phyloP scores from a whole-genome alignment of 306 rosid genomes.

The Prunus padus region DNA sequence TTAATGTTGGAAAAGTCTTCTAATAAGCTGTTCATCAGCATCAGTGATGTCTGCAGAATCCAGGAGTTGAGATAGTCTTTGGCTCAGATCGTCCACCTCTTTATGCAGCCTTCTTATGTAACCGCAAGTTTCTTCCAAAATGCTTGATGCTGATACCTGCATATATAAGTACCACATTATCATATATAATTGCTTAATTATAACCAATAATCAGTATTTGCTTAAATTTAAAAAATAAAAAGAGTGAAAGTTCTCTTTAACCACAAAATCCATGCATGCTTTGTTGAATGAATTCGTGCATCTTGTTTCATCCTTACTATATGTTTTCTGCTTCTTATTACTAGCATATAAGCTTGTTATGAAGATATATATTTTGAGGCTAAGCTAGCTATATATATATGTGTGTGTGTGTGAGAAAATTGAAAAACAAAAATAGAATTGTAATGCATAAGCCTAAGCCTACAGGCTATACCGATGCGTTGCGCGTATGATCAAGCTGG shows the following conservation, averaged over 20 bases:
- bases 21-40: conserved; percentile 26
- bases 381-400: too few species aligned
- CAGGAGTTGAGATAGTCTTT: conserved; percentile 33
- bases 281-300: too few species aligned
- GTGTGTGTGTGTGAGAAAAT: too few species aligned
- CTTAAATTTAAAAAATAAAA: too few species aligned
- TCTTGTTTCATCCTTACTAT: too few species aligned
- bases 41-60: conserved; percentile 32
- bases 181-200: too few species aligned
- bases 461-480: conserved; percentile 20
- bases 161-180: background rate
- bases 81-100: conserved; percentile 41
- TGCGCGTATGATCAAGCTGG: conserved; percentile 19
- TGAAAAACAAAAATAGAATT: too few species aligned
- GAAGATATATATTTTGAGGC: too few species aligned
- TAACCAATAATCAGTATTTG: too few species aligned
- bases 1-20: conserved; percentile 13
- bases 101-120: conserved; percentile 40
- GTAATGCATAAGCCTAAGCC: too few species aligned
- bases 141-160: conserved; percentile 27
- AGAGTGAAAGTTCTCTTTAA: background rate
- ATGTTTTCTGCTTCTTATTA: too few species aligned
- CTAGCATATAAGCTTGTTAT: too few species aligned
- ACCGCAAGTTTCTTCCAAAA: conserved; percentile 42
- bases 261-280: background rate